Percentiles rank a stretch among this genome's conserved stretches.
Evolutionary conservation across 371 early-diverging fungal species (phyloP).

Genomic region (Circinella umbellata): DNA sequence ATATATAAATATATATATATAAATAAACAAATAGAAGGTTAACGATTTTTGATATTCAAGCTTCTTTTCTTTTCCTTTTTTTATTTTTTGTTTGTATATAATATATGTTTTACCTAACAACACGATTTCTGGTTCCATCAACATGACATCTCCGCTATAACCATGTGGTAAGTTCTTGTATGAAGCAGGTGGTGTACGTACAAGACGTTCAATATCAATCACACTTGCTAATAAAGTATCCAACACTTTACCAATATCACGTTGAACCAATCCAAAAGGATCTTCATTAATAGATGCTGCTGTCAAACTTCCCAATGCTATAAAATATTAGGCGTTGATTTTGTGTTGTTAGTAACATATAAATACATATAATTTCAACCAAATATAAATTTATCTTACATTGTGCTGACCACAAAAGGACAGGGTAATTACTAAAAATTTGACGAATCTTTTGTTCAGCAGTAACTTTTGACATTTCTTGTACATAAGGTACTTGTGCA

Average conservation of each 20-base stretch:
- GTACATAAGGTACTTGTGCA: constrained; percentile 28
- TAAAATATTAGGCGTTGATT: background rate
- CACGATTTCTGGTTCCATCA: constrained; percentile 34
- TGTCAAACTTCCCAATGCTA: constrained; percentile 53
- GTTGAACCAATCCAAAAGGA: constrained; percentile 59
- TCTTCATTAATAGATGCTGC: constrained; percentile 59
- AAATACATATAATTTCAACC: background rate
- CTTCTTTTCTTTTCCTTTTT: no score
- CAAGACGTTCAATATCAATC: constrained; percentile 37
- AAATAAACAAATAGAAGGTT: background rate
- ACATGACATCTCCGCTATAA: constrained; percentile 9
- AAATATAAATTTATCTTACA: constrained; percentile 29
- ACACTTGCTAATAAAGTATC: constrained; percentile 50
- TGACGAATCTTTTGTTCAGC: constrained; percentile 34
- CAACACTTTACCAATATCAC: constrained; percentile 51
- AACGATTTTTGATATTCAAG: background rate
- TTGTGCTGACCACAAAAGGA: constrained; percentile 54
- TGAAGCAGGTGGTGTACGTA: constrained; percentile 36
- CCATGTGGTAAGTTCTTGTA: constrained; percentile 23
- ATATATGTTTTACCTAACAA: constrained; percentile 25
- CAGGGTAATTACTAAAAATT: constrained; percentile 47
- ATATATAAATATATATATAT: no score
- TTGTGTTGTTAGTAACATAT: no score
- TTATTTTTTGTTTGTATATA: no score
- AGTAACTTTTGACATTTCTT: constrained; percentile 36